Evolutionary conservation across 2,329 filamentous ascomycete species (phyloP).

Genomic region (Sclerotiophoma versabilis): DNA sequence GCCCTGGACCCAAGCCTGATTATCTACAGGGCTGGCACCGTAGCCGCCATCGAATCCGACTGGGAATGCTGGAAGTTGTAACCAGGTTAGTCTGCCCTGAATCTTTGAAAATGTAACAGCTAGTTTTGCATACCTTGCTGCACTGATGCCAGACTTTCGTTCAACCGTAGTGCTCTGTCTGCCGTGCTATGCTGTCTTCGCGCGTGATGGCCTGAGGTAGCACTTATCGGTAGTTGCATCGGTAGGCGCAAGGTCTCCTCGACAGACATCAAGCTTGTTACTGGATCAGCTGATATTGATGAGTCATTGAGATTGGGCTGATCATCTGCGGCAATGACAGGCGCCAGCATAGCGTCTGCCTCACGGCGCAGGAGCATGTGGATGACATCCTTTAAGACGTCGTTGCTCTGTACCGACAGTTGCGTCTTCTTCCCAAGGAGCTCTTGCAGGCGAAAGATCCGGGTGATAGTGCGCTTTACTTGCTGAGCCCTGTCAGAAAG

Average conservation of each 20-base stretch:
- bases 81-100: background rate
- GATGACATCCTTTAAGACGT: conserved; percentile 23
- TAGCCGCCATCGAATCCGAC: background rate
- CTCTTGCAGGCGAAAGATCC: conserved; percentile 53
- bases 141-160: conserved; percentile 22
- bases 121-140: conserved; percentile 14
- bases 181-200: conserved; percentile 1
- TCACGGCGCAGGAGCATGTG: conserved; percentile 23
- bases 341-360: conserved; percentile 22
- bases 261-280: conserved; percentile 15
- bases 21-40: background rate
- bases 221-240: conserved; percentile 8
- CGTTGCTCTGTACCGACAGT: conserved; percentile 22
- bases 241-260: conserved; percentile 23
- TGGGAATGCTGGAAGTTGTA: background rate
- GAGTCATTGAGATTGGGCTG: background rate
- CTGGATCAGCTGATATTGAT: background rate
- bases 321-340: background rate
- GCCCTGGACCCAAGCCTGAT: background rate
- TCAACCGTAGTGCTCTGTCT: conserved; percentile 15
- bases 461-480: conserved; percentile 53
- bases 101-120: background rate
- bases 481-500: conserved; percentile 54
- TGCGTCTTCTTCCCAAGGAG: conserved; percentile 28
- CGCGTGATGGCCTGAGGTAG: background rate